phyloP scores from a whole-genome alignment of 1,284 basidiomycete species.

The Cutaneotrichosporon spelunceum region DNA sequence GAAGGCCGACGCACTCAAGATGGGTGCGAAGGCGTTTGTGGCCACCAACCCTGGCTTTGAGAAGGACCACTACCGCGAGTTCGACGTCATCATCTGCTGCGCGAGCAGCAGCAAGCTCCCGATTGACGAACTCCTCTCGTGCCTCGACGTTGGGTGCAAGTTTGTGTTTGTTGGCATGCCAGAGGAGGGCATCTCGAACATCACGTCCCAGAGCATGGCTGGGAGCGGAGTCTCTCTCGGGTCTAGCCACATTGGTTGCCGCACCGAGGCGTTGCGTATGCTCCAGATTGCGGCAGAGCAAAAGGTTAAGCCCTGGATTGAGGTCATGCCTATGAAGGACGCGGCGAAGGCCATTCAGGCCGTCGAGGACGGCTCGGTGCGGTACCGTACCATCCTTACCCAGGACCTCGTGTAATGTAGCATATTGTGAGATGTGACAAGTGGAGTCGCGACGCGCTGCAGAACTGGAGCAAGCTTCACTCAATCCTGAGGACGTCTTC shows the following conservation, averaged over 20 bases:
- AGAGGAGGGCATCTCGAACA: slow-evolving; percentile 45
- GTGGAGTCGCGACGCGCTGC: not conserved
- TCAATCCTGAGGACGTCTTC: no score
- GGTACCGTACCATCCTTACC: slow-evolving; percentile 57
- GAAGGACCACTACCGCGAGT: slow-evolving; percentile 52
- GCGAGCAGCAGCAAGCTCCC: slow-evolving; percentile 53
- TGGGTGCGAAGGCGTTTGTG: slow-evolving; percentile 61
- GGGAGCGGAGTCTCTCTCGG: slow-evolving; percentile 53
- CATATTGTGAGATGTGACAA: not conserved
- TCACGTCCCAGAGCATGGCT: slow-evolving; percentile 48
- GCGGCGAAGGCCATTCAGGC: slow-evolving; percentile 59
- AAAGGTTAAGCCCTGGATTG: slow-evolving; percentile 56
- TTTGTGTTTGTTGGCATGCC: slow-evolving; percentile 59
- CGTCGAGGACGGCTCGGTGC: slow-evolving; percentile 57
- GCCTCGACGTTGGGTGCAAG: slow-evolving; percentile 58
- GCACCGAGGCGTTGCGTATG: slow-evolving; percentile 63
- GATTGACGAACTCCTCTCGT: slow-evolving; percentile 54
- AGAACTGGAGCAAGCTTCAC: no score
- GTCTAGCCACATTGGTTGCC: slow-evolving; percentile 61
- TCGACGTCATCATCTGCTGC: slow-evolving; percentile 65
- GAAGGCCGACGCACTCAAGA: slow-evolving; percentile 62
- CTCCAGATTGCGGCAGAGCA: slow-evolving; percentile 60
- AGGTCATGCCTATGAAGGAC: slow-evolving; percentile 61
- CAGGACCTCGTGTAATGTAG: slow-evolving; percentile 14
- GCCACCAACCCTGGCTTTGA: slow-evolving; percentile 55